These are phyloP conservation scores for Ligustrum vulgare DNA, from an alignment of 257 asterid species.

Conservation along the genomic window DNA sequence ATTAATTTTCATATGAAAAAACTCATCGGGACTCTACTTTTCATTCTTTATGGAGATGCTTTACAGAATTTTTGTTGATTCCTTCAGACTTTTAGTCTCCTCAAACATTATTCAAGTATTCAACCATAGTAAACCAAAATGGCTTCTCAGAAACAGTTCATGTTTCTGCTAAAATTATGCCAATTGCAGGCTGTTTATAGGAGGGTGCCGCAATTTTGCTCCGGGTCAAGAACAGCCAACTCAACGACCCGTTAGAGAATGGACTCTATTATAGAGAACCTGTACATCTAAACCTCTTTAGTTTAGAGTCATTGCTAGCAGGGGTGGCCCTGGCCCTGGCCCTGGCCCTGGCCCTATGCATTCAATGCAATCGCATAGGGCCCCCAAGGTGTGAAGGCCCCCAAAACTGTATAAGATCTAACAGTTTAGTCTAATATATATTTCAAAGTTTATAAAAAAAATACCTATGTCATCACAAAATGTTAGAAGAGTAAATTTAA, in stretches of 20 bases:
- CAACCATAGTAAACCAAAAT: slow-evolving; percentile 12
- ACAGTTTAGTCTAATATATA: too few species aligned
- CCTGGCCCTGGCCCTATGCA: too few species aligned
- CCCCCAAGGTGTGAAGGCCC: too few species aligned
- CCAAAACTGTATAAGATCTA: too few species aligned
- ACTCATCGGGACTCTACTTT: neutral
- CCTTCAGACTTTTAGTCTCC: neutral
- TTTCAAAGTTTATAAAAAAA: too few species aligned
- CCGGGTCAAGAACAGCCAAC: slow-evolving; percentile 48
- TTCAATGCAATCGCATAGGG: too few species aligned
- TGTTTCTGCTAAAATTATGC: slow-evolving; percentile 15
- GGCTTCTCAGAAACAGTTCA: slow-evolving; percentile 21
- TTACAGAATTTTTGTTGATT: neutral
- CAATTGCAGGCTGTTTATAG: slow-evolving; percentile 28
- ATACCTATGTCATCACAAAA: too few species aligned
- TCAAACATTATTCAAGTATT: neutral
- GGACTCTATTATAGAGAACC: too few species aligned
- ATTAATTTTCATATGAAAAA: slow-evolving; percentile 2
- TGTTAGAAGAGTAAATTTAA: too few species aligned
- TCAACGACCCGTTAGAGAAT: slow-evolving; percentile 39
- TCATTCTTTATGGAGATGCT: neutral
- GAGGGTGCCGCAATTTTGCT: slow-evolving; percentile 62
- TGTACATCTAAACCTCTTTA: too few species aligned
- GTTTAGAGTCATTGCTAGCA: too few species aligned
- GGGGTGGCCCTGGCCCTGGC: too few species aligned